phyloP scores from a whole-genome alignment of 2,329 filamentous ascomycete genomes.

The Fusarium zealandicum region DNA sequence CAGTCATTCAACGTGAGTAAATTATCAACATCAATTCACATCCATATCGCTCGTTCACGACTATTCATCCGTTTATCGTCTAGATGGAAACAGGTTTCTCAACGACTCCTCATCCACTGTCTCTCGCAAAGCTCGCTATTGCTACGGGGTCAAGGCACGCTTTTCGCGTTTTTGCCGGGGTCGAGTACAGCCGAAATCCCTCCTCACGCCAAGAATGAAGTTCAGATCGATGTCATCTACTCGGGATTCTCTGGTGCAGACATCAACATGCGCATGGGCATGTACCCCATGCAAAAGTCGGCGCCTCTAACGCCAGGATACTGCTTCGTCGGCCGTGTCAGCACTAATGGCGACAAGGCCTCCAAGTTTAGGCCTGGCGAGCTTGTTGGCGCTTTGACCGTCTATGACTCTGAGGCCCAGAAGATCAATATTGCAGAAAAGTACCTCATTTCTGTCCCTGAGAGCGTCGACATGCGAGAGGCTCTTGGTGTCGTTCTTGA shows the following conservation, averaged over 20 bases:
- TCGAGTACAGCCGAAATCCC: constrained; percentile 45
- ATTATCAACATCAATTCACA: no score
- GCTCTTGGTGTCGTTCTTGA: constrained; percentile 53
- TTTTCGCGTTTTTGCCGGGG: no score
- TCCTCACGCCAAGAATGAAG: constrained; percentile 52
- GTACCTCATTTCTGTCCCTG: constrained; percentile 53
- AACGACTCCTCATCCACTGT: no score
- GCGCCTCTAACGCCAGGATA: constrained; percentile 59
- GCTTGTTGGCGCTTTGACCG: constrained; percentile 47
- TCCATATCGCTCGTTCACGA: no score
- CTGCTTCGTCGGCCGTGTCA: constrained; percentile 54
- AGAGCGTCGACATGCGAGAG: constrained; percentile 50
- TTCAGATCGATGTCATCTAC: constrained; percentile 57
- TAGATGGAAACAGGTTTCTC: no score
- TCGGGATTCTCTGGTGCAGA: constrained; percentile 57
- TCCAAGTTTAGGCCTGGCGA: constrained; percentile 45
- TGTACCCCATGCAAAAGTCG: constrained; percentile 54
- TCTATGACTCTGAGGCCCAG: constrained; percentile 54
- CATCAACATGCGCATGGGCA: constrained; percentile 57
- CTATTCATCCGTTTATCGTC: no score
- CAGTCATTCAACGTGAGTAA: no score
- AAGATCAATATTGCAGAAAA: constrained; percentile 56
- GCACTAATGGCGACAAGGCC: constrained; percentile 47
- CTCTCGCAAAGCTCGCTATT: constrained; percentile 57
- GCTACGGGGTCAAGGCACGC: no score